Percentiles rank a stretch among this genome's conserved stretches.
Conservation (phyloP, 2,329 filamentous ascomycete species). For the Aspergillus novoparasiticus region DNA sequence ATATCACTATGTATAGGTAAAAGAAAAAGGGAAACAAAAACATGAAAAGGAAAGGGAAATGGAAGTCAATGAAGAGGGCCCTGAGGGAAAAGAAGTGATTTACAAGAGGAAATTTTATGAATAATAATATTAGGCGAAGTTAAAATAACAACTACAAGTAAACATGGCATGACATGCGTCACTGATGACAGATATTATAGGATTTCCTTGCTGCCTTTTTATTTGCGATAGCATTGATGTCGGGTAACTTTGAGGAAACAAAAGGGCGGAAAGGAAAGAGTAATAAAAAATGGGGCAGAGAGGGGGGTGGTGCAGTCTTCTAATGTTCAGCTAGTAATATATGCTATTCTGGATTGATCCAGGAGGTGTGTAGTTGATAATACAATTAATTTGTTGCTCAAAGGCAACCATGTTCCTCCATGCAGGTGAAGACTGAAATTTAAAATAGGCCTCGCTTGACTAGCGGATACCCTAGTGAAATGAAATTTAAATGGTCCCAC, state of each 20-base stretch:
- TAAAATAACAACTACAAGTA: background rate
- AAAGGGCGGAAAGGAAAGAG: background rate
- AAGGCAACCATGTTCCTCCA: background rate
- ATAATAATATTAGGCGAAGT: background rate
- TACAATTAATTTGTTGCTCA: background rate
- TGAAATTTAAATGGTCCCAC: background rate
- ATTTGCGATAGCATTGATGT: background rate
- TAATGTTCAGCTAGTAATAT: background rate
- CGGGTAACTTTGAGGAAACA: background rate
- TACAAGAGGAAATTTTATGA: background rate
- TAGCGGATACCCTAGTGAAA: constrained; percentile 1
- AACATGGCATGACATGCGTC: background rate
- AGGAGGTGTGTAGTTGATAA: background rate
- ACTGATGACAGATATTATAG: background rate
- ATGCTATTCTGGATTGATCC: background rate
- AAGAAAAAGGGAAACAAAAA: background rate
- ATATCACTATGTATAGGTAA: background rate
- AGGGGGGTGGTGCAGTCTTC: too few species aligned
- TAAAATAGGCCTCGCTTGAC: background rate
- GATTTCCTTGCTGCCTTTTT: background rate
- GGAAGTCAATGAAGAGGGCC: background rate
- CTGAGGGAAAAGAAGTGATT: background rate
- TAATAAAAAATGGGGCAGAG: background rate
- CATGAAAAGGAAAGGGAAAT: background rate
- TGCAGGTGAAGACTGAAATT: background rate